Conservation (phyloP, 2,329 filamentous ascomycete genomes). For the Dactylellina sp. region DNA sequence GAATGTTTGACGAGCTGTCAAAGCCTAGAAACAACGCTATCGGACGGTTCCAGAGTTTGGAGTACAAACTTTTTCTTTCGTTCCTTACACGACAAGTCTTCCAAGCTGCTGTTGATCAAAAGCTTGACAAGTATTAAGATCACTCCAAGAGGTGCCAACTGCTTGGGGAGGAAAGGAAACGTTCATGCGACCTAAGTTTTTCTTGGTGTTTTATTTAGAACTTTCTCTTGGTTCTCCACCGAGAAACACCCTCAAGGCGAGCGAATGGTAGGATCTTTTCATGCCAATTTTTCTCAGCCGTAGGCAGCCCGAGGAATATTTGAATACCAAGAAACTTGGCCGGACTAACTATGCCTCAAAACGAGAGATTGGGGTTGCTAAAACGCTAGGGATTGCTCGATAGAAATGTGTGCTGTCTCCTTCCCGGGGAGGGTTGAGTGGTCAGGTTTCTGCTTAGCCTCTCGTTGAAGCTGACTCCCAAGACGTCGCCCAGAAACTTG, state of each 20-base stretch:
- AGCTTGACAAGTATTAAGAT: conserved; percentile 51
- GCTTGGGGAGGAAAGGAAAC: conserved; percentile 30
- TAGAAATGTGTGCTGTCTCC: conserved; percentile 8
- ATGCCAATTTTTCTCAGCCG: conserved; percentile 57
- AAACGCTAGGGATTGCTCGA: conserved; percentile 43
- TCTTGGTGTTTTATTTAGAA: conserved; percentile 53
- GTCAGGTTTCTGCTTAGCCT: conserved; percentile 40
- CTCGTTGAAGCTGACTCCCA: conserved; percentile 40
- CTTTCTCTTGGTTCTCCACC: neutral
- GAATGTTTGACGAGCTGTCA: conserved; percentile 13
- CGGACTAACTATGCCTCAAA: conserved; percentile 38
- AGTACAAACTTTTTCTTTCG: conserved; percentile 39
- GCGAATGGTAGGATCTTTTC: conserved; percentile 17
- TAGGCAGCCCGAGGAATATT: conserved; percentile 45
- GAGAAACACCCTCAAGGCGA: conserved; percentile 11
- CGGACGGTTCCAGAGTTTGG: conserved; percentile 11
- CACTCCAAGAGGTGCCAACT: conserved; percentile 35
- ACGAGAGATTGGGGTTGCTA: conserved; percentile 33
- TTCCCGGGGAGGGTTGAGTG: conserved; percentile 3
- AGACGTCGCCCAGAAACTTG: conserved; percentile 52
- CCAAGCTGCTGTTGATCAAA: conserved; percentile 42
- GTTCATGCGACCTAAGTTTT: conserved; percentile 37
- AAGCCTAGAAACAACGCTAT: conserved; percentile 31
- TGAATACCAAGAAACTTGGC: conserved; percentile 54
- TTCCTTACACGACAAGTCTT: conserved; percentile 34